A percentile compares a stretch with the other conserved stretches of the same genome.
phyloP scores from a whole-genome alignment of 108 stramenopile genomes.

The Conticribra weissflogii region DNA sequence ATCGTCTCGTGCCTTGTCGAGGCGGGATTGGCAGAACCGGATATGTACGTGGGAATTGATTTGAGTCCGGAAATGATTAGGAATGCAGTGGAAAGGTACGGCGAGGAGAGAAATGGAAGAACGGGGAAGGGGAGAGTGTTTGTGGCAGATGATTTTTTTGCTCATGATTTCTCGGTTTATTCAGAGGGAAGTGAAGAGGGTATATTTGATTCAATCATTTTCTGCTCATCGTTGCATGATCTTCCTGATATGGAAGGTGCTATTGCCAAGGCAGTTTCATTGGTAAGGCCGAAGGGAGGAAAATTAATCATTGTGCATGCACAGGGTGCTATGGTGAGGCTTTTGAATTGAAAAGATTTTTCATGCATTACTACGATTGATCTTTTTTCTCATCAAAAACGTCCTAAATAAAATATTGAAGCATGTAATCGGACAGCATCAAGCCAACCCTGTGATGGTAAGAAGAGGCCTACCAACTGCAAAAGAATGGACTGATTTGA shows the following conservation, averaged over 20 bases:
- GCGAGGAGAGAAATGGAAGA: slow-evolving; percentile 34
- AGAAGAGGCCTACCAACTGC: slow-evolving; percentile 65
- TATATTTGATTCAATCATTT: slow-evolving; percentile 61
- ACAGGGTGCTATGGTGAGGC: slow-evolving; percentile 62
- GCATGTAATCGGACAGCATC: slow-evolving; percentile 62
- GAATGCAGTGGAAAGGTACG: slow-evolving; percentile 56
- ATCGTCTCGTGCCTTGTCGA: slow-evolving; percentile 59
- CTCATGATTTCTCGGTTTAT: slow-evolving; percentile 54
- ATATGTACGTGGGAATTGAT: slow-evolving; percentile 67
- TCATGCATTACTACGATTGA: background rate
- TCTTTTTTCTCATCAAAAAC: background rate
- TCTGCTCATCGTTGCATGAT: slow-evolving; percentile 76
- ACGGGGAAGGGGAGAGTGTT: slow-evolving; percentile 42
- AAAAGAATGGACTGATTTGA: slow-evolving; percentile 52
- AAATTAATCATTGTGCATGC: slow-evolving; percentile 66
- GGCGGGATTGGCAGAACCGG: slow-evolving; percentile 48
- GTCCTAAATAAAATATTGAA: background rate
- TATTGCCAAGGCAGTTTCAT: slow-evolving; percentile 52
- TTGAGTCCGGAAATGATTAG: slow-evolving; percentile 74
- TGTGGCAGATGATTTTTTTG: slow-evolving; percentile 52
- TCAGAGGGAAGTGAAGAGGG: slow-evolving; percentile 5
- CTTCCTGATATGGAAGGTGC: slow-evolving; percentile 58
- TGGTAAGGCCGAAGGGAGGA: slow-evolving; percentile 45
- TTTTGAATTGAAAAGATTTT: background rate
- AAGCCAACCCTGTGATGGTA: slow-evolving; percentile 70